Conservation (phyloP, 306 rosid genomes). For the Styphnolobium japonicum region DNA sequence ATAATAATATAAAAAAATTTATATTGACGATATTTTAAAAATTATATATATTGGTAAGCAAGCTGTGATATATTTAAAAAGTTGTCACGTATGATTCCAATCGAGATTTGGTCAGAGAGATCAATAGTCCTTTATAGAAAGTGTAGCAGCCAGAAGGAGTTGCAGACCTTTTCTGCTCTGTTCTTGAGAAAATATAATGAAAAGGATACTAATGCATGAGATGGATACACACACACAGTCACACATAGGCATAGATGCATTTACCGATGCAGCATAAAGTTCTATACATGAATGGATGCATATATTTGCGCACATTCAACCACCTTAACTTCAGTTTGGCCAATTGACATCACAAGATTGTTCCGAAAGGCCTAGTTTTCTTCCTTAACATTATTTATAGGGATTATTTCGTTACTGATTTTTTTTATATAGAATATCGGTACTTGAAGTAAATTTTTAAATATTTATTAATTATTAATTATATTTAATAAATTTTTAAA, state of each 20-base stretch:
- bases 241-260: neutral
- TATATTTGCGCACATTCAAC: neutral
- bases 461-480: too few relatives aligned
- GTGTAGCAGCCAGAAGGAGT: conserved; percentile 1
- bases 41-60: too few relatives aligned
- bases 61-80: neutral
- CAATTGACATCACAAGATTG: too few relatives aligned
- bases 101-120: too few relatives aligned
- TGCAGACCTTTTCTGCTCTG: neutral
- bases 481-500: too few relatives aligned
- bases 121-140: neutral
- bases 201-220: neutral
- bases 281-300: neutral
- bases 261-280: neutral
- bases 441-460: too few relatives aligned
- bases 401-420: too few relatives aligned
- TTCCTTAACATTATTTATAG: too few relatives aligned
- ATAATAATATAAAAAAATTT: too few relatives aligned
- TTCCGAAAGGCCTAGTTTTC: too few relatives aligned
- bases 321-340: neutral
- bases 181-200: neutral
- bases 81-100: neutral
- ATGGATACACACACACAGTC: neutral
- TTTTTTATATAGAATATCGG: too few relatives aligned
- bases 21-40: too few relatives aligned